Evolutionary conservation across 164 flowering plant genomes (phyloP), one percentile per base, ranked within the genome.

Genomic region (Berberis thunbergii): DNA sequence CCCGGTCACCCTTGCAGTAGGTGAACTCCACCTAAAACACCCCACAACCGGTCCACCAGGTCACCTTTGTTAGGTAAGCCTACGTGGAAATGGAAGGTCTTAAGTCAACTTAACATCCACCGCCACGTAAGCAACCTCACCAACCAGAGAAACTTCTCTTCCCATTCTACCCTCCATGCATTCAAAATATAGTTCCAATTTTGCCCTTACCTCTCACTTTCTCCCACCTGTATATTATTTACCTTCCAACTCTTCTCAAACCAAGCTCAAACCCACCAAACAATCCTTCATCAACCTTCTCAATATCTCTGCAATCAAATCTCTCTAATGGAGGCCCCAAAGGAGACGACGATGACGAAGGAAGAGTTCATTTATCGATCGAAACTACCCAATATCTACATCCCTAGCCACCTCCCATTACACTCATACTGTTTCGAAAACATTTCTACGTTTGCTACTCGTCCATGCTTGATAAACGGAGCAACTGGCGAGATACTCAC

Each of bases 401-500:
- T 94, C 72, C 91, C 97, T 0, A 74, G 79, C 41, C 86, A 90
- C 63, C 87, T 89, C 49, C 87, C 96, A 1, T 70, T 90, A 43
- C 95, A 90, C 73, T 43, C 81, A 0, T 90, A 88, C 65, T 88
- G 94, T 80, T 94, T 94, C 70, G 78, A 94, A 57, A 81, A 88
- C 75, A 70, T 88, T 4, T 59, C 82, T 45, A 48, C 78, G 4
- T 79, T 77, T 77, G 44, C 64, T 43, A 57, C 71, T 46, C 78
- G 83, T 0, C 86, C 97, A 0, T 88, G 97, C 71, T 4, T 94
- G 49, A 90, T 94, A 71, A 67, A 90, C 59, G 94, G 96, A 38
- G 48, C 80, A 56, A 81, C 83, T 8, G 92, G 89, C 6, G 60
- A 77, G 1, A 60, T 70, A 26, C 74, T 54, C 72, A 80, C 77